Evolutionary conservation across 2,329 filamentous ascomycete genomes (phyloP).

Genomic region (Teratosphaeria nubilosa): DNA sequence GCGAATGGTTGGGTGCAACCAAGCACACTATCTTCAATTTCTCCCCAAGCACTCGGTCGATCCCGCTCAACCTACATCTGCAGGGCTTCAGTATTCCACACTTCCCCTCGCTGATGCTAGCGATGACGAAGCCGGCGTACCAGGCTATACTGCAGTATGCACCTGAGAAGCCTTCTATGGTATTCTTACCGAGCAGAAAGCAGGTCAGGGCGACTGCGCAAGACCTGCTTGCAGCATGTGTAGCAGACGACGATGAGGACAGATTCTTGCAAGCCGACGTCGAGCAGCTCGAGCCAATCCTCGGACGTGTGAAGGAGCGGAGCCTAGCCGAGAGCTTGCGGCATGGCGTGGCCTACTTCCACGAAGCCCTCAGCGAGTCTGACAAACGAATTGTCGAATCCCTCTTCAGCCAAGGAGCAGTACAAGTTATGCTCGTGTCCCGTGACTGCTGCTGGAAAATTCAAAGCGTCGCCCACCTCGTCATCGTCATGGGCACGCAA

Average conservation of each 20-base stretch:
- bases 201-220: conserved; percentile 80
- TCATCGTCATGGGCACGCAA: conserved; percentile 95
- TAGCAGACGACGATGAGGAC: conserved; percentile 84
- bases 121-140: conserved; percentile 94
- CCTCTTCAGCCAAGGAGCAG: conserved; percentile 78
- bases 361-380: conserved; percentile 78
- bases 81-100: conserved; percentile 94
- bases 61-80: conserved; percentile 86
- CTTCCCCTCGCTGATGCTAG: conserved; percentile 95
- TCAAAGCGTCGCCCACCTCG: conserved; percentile 75
- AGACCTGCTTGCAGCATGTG: conserved; percentile 77
- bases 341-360: conserved; percentile 94
- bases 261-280: conserved; percentile 80
- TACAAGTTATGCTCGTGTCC: conserved; percentile 72
- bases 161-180: conserved; percentile 71
- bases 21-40: conserved; percentile 99
- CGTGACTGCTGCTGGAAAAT: conserved; percentile 96
- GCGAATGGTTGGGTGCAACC: conserved; percentile 94
- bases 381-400: conserved; percentile 93
- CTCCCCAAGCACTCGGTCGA: conserved; percentile 78
- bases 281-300: conserved; percentile 69
- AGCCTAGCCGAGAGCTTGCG: conserved; percentile 80
- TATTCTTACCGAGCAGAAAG: conserved; percentile 90
- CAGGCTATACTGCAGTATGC: conserved; percentile 81
- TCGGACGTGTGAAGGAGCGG: conserved; percentile 75